phyloP scores from a whole-genome alignment of 2,329 filamentous ascomycete genomes.

The Neofusicoccum cordaticola region DNA sequence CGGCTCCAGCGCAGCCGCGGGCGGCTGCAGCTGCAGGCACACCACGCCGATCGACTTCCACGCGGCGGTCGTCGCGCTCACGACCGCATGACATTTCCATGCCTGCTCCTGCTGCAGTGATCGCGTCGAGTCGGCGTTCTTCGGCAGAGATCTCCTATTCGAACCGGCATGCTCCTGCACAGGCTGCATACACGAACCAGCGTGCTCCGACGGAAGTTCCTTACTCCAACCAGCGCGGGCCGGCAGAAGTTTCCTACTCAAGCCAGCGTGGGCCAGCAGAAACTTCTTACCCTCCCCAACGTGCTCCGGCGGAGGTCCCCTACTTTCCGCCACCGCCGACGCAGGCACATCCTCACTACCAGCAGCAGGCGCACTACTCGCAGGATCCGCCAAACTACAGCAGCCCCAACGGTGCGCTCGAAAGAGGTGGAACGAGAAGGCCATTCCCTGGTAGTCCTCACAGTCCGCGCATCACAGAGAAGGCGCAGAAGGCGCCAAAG shows the following conservation, averaged over 20 bases:
- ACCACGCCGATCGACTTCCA: background rate
- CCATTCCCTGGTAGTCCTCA: conserved; percentile 4
- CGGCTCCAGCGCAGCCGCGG: background rate
- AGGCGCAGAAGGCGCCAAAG: background rate
- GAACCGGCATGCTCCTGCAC: background rate
- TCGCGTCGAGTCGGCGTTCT: background rate
- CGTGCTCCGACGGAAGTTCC: background rate
- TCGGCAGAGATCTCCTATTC: background rate
- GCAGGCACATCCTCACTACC: background rate
- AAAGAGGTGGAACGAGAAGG: conserved; percentile 9
- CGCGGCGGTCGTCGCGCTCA: background rate
- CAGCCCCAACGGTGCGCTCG: background rate
- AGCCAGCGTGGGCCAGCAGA: background rate
- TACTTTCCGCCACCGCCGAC: conserved; percentile 17
- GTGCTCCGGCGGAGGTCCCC: background rate
- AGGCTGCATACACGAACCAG: background rate
- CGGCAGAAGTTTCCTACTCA: background rate
- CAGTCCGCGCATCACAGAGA: background rate
- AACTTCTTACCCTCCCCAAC: background rate
- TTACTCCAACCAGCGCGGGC: background rate
- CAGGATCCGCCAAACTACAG: background rate
- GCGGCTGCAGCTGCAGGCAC: conserved; percentile 4
- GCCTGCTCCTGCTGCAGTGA: background rate
- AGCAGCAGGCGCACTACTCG: background rate
- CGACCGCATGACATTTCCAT: conserved; percentile 12